phyloP scores from a whole-genome alignment of 345 rosid species.

The Moringa oleifera region DNA sequence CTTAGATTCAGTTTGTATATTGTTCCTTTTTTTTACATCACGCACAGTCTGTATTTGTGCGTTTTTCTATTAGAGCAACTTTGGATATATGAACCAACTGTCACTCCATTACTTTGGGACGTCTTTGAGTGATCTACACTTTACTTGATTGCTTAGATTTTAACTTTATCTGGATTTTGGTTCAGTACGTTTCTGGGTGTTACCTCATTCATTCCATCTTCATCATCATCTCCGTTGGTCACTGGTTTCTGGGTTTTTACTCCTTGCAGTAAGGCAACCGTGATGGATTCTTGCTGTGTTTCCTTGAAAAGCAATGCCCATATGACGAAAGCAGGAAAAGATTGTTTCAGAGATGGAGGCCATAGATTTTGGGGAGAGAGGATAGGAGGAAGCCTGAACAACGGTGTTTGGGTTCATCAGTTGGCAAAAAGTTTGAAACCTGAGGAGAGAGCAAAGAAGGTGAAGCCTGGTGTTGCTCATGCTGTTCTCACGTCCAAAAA shows the following conservation, averaged over 20 bases:
- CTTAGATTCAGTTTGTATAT: constrained; percentile 28
- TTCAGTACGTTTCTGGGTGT: constrained; percentile 11
- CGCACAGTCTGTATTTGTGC: neutral
- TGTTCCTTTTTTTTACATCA: no score
- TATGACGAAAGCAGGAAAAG: constrained; percentile 26
- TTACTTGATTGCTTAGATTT: constrained; percentile 40
- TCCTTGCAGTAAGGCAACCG: constrained; percentile 16
- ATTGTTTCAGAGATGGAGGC: constrained; percentile 32
- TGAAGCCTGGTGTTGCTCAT: constrained; percentile 47
- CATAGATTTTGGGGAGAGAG: constrained; percentile 57
- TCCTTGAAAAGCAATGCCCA: constrained; percentile 33
- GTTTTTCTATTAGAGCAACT: constrained; percentile 14
- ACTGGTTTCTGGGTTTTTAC: constrained; percentile 3
- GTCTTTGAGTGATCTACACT: constrained; percentile 43
- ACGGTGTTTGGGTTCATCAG: constrained; percentile 24
- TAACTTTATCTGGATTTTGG: constrained; percentile 9
- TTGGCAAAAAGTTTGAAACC: constrained; percentile 30
- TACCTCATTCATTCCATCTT: constrained; percentile 8
- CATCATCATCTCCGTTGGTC: neutral
- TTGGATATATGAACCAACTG: constrained; percentile 26
- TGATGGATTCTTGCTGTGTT: constrained; percentile 68
- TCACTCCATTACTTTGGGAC: constrained; percentile 12
- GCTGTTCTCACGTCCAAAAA: constrained; percentile 65
- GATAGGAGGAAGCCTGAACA: constrained; percentile 37
- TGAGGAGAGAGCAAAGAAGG: constrained; percentile 27